Percentiles rank a stretch among this genome's conserved stretches.
Evolutionary conservation across 768 basidiomycete species (phyloP).

Genomic region (Mycena olivaceomarginata): DNA sequence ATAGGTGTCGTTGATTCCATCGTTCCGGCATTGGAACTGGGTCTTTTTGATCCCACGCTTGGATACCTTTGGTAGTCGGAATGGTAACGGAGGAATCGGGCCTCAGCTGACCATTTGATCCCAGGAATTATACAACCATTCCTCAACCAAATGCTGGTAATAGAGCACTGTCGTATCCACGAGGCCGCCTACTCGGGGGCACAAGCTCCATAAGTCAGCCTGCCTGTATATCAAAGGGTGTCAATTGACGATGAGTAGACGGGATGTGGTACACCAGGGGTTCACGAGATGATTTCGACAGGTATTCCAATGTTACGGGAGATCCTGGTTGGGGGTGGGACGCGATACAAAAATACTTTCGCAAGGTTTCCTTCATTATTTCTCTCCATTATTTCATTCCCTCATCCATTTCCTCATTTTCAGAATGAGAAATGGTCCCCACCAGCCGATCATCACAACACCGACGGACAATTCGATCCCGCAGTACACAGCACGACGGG

Average conservation of each 20-base stretch:
- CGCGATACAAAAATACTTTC: conserved; percentile 53
- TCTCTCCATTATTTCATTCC: not conserved
- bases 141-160: conserved; percentile 50
- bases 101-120: not conserved
- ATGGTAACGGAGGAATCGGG: too few species aligned
- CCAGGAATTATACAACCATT: conserved; percentile 44
- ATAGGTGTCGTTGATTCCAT: conserved; percentile 32
- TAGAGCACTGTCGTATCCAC: conserved; percentile 47
- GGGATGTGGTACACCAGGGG: conserved; percentile 57
- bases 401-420: not conserved
- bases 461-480: conserved; percentile 59
- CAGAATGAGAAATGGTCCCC: conserved; percentile 61
- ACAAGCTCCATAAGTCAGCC: conserved; percentile 53
- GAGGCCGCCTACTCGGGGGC: conserved; percentile 56
- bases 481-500: conserved; percentile 60
- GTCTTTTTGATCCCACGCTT: conserved; percentile 16
- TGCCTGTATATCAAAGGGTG: not conserved
- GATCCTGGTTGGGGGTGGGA: conserved; percentile 61
- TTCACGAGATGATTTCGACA: conserved; percentile 55
- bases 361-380: conserved; percentile 46
- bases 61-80: conserved; percentile 21
- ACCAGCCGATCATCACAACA: conserved; percentile 62
- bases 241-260: conserved; percentile 42
- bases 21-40: conserved; percentile 27
- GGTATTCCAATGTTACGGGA: conserved; percentile 54